Conservation (phyloP, 345 rosid species). For the Punica granatum region DNA sequence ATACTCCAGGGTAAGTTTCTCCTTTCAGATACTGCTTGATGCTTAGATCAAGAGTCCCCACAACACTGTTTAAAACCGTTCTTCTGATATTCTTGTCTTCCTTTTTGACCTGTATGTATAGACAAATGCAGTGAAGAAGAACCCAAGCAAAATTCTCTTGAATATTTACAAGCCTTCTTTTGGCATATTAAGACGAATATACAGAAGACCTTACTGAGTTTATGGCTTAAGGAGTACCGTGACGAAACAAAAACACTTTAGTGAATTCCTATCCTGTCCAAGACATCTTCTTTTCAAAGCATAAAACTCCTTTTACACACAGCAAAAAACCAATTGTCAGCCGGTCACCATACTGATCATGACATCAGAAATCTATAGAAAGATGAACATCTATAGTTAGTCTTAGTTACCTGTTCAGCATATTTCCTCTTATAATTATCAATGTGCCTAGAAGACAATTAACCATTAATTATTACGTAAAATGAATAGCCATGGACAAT, state of each 20-base stretch:
- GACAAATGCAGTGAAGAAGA: not conserved
- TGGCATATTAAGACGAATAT: not conserved
- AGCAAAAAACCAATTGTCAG: not conserved
- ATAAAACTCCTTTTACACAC: slow-evolving; percentile 18
- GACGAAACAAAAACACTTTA: slow-evolving; percentile 19
- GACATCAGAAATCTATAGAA: not conserved
- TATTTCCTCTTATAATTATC: slow-evolving; percentile 20
- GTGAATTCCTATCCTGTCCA: slow-evolving; percentile 17
- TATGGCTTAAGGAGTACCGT: slow-evolving; percentile 5
- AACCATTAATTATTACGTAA: slow-evolving; percentile 3
- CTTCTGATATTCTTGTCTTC: slow-evolving; percentile 21
- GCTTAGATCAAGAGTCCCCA: slow-evolving; percentile 21
- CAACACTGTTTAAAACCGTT: slow-evolving; percentile 21
- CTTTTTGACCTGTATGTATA: slow-evolving; percentile 16
- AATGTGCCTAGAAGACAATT: slow-evolving; percentile 14
- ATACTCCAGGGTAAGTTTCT: slow-evolving; percentile 25
- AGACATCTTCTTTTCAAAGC: slow-evolving; percentile 19
- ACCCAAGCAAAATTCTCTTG: not conserved
- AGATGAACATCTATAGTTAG: not conserved
- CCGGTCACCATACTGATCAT: not conserved
- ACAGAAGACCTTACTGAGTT: not conserved
- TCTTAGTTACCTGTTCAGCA: slow-evolving; percentile 18
- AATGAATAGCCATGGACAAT: not conserved
- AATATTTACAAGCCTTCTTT: not conserved
- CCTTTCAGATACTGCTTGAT: slow-evolving; percentile 19